Evolutionary conservation across 1,284 basidiomycete species (phyloP), one percentile per base, ranked within the genome.

Genomic region (Megacollybia platyphylla): DNA sequence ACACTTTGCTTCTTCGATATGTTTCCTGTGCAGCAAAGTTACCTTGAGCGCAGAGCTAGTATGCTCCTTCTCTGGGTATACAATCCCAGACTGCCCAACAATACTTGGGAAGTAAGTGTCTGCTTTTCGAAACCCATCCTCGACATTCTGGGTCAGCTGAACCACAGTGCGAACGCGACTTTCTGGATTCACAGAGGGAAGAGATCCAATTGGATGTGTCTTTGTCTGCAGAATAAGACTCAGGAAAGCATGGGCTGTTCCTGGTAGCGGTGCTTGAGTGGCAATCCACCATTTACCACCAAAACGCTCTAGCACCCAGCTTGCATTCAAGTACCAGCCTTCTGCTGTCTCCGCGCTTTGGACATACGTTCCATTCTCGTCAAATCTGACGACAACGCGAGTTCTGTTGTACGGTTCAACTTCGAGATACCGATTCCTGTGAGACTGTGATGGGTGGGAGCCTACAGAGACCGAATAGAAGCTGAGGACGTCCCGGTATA

Each of bases 211-310:
- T 30, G 49, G 75, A 4, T 54, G 55, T 1, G 65, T 57, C 36
- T 67, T 53, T 13, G 72, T 67, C 45, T 77, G 70, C 17, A 69
- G 54, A 48, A 87, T 67, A 40, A 84, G 57, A 48, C 73, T 82
- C 51, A 90, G 71, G 57, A 88, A 89, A 4, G 81, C 65, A 54
- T 89, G 80, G 1, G 71, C 63, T 0, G 87, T 87, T 36, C 65
- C 56, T 1, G 70, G 74, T 20, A 87, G 60, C 1, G 88, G 86
- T 0, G 87, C 87, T 56, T 90, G 87, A 1, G 83, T 71, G 7
- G 87, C 87, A 44, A 91, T 83, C 82, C 85, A 87, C 74, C 76
- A 79, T 52, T 77, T 83, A 17, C 68, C 71, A 1, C 88, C 83
- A 42, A 65, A 70, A 24, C 68, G 60, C 54, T 91, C 87, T 34